Percentiles rank a stretch among this genome's conserved stretches.
Conservation (phyloP, 2,329 filamentous ascomycete species). For the Calonectria pseudoturangicola region DNA sequence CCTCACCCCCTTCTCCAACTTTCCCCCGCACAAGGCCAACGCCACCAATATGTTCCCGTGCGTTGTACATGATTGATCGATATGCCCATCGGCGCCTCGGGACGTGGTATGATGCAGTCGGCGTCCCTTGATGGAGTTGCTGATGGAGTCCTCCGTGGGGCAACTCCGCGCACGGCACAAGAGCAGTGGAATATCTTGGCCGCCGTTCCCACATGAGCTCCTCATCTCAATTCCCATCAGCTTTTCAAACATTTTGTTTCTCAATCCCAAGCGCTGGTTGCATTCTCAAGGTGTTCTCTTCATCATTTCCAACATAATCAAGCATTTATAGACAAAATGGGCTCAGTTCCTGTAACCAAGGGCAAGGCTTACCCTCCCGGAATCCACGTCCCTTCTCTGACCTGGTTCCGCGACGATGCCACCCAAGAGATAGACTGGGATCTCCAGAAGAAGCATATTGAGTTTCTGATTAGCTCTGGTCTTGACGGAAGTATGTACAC, state of each 20-base stretch:
- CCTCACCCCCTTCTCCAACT: conserved; percentile 49
- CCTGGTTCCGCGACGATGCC: conserved; percentile 70
- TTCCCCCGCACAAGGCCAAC: conserved; percentile 50
- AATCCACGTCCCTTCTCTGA: conserved; percentile 74
- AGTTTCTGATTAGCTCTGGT: conserved; percentile 72
- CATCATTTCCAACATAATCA: conserved; percentile 15
- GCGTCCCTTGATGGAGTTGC: conserved; percentile 38
- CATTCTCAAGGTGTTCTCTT: conserved; percentile 1
- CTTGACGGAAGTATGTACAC: conserved; percentile 66
- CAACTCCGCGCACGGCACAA: conserved; percentile 30
- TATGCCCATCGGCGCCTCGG: conserved; percentile 28
- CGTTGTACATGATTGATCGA: conserved; percentile 23
- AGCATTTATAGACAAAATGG: conserved; percentile 48
- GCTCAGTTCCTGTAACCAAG: conserved; percentile 53
- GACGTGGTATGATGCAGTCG: conserved; percentile 45
- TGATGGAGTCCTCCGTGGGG: conserved; percentile 42
- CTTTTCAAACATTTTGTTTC: conserved; percentile 18
- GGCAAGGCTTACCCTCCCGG: conserved; percentile 66
- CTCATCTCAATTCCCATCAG: conserved; percentile 22
- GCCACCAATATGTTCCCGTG: conserved; percentile 34
- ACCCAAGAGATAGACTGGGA: conserved; percentile 74
- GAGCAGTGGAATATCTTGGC: conserved; percentile 39
- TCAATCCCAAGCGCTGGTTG: neutral
- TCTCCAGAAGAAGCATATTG: conserved; percentile 70
- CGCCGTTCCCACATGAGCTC: conserved; percentile 38